Conservation (phyloP, 208 protist genomes). For the Leishmania amazonensis region DNA sequence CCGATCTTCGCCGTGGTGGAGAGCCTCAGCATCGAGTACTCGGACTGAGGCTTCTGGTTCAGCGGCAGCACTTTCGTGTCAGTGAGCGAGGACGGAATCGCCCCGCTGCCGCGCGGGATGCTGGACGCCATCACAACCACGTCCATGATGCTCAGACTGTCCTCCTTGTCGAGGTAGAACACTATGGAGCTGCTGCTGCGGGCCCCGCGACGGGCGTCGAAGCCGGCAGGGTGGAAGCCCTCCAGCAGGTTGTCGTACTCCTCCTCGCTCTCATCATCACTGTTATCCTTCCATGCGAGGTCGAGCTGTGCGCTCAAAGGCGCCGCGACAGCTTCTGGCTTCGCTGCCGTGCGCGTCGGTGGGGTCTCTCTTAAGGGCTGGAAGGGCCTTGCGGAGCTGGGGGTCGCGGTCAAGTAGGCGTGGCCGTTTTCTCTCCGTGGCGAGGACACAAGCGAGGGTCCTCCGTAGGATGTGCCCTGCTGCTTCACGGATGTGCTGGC, state of each 20-base stretch:
- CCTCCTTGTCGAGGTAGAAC: conserved; percentile 41
- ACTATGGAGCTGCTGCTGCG: conserved; percentile 37
- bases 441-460: not conserved
- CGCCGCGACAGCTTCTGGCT: not conserved
- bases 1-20: not conserved
- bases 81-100: not conserved
- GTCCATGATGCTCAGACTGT: conserved; percentile 38
- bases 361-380: not conserved
- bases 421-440: not conserved
- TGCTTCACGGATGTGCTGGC: not conserved
- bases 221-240: conserved; percentile 49
- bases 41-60: conserved; percentile 5
- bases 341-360: not conserved
- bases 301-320: not conserved
- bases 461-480: not conserved
- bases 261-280: conserved; percentile 29
- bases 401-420: not conserved
- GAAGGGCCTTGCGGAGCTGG: not conserved
- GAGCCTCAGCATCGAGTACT: conserved; percentile 13
- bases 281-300: conserved; percentile 16
- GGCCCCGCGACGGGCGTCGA: conserved; percentile 21
- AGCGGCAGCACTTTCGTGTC: not conserved
- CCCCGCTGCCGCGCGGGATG: not conserved
- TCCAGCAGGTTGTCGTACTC: conserved; percentile 38
- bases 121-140: conserved; percentile 14